Percentiles rank a stretch among this genome's conserved stretches.
Conservation (phyloP, 805 yeast species). For the Cyberlindnera galapagoensis region DNA sequence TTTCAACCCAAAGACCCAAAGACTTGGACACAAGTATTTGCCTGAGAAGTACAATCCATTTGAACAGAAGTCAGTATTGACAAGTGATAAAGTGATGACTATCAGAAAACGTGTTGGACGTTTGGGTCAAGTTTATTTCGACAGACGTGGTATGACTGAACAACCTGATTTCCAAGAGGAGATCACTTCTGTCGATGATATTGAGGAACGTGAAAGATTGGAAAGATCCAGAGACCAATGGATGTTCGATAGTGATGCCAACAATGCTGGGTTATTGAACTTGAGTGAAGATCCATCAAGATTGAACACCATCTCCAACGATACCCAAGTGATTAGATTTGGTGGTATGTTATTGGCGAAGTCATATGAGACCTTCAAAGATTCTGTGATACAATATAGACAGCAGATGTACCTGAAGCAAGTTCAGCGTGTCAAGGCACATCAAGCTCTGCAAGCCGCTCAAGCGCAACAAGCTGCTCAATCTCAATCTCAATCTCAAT, state of each 20-base stretch:
- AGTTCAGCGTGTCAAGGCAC: slow-evolving; percentile 6
- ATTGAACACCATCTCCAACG: slow-evolving; percentile 75
- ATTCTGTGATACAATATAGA: slow-evolving; percentile 61
- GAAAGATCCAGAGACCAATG: slow-evolving; percentile 54
- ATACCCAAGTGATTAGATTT: slow-evolving; percentile 84
- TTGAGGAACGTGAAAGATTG: slow-evolving; percentile 18
- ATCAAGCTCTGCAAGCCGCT: slow-evolving; percentile 3
- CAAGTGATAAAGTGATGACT: slow-evolving; percentile 42
- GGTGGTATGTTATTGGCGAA: slow-evolving; percentile 88
- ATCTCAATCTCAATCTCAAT: neutral
- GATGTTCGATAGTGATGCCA: slow-evolving; percentile 47
- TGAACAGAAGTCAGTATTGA: slow-evolving; percentile 25
- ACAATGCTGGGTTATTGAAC: slow-evolving; percentile 35
- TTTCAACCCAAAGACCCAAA: slow-evolving; percentile 19
- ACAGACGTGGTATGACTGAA: slow-evolving; percentile 54
- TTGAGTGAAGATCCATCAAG: slow-evolving; percentile 74
- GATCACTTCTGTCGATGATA: slow-evolving; percentile 14
- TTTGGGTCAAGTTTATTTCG: slow-evolving; percentile 62
- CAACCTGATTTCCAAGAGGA: slow-evolving; percentile 33
- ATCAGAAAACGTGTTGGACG: slow-evolving; percentile 75
- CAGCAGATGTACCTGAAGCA: slow-evolving; percentile 8
- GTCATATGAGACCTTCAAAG: slow-evolving; percentile 72
- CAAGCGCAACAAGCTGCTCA: neutral
- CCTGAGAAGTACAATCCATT: slow-evolving; percentile 34
- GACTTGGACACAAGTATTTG: slow-evolving; percentile 20